Conservation (phyloP, 1,139 yeast species). For the Candida sanyaensis region DNA sequence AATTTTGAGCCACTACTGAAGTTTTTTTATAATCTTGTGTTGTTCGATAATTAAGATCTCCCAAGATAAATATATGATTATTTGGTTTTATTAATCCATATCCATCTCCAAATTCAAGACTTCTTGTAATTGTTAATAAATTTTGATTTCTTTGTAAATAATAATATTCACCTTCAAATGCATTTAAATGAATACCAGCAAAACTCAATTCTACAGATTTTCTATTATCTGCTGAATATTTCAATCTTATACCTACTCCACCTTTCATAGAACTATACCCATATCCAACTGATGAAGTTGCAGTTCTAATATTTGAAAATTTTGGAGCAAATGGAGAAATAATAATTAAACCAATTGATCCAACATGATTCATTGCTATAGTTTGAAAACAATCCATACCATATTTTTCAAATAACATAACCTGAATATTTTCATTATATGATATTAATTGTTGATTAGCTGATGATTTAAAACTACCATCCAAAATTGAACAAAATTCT, state of each 20-base stretch:
- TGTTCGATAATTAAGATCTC: slow-evolving; percentile 81
- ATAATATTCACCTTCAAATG: slow-evolving; percentile 65
- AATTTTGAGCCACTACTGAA: slow-evolving; percentile 17
- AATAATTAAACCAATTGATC: slow-evolving; percentile 66
- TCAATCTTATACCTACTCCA: slow-evolving; percentile 61
- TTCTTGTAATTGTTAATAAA: slow-evolving; percentile 48
- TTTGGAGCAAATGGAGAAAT: slow-evolving; percentile 47
- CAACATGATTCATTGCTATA: slow-evolving; percentile 51
- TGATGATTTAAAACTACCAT: slow-evolving; percentile 51
- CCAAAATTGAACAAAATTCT: slow-evolving; percentile 67
- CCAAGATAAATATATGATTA: slow-evolving; percentile 69
- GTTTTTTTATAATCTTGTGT: slow-evolving; percentile 28
- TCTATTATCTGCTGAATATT: slow-evolving; percentile 26
- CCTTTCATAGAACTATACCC: slow-evolving; percentile 72
- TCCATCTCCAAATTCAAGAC: slow-evolving; percentile 63
- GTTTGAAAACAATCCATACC: slow-evolving; percentile 40
- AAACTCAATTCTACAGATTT: slow-evolving; percentile 52
- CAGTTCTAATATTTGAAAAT: slow-evolving; percentile 27
- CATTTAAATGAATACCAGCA: slow-evolving; percentile 71
- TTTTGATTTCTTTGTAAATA: slow-evolving; percentile 54
- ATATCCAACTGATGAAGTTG: slow-evolving; percentile 55
- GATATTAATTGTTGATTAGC: slow-evolving; percentile 43
- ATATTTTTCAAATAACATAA: slow-evolving; percentile 36
- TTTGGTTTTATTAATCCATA: slow-evolving; percentile 55
- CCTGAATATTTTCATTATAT: slow-evolving; percentile 42